A percentile compares a stretch with the other conserved stretches of the same genome.
Conservation (phyloP, 805 yeast genomes). For the Kazachstania africana region DNA sequence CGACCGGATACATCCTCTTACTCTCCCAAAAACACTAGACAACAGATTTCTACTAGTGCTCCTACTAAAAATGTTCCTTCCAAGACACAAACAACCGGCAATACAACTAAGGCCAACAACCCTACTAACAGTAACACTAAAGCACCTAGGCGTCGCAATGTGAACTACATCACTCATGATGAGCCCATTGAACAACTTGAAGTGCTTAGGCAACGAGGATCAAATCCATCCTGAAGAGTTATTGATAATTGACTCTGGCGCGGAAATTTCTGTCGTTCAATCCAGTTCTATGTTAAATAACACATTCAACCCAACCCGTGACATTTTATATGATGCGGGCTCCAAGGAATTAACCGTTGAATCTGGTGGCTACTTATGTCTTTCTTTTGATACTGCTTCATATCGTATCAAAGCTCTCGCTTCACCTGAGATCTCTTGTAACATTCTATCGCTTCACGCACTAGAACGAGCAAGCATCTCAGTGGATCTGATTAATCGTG, state of each 20-base stretch:
- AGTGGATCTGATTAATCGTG: not conserved
- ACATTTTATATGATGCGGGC: not conserved
- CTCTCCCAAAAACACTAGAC: no score
- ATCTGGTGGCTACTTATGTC: not conserved
- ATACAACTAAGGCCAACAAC: no score
- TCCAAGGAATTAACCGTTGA: not conserved
- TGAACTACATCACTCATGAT: no score
- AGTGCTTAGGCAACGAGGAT: no score
- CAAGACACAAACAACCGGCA: no score
- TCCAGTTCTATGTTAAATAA: not conserved
- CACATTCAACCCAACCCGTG: no score
- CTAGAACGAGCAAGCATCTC: not conserved
- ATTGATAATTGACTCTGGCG: not conserved
- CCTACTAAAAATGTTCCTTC: no score
- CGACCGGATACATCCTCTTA: no score
- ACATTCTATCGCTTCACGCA: not conserved
- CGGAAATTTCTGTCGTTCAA: not conserved
- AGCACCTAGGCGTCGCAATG: no score
- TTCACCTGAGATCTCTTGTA: not conserved
- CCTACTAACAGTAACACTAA: no score
- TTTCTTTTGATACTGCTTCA: not conserved
- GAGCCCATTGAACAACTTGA: no score
- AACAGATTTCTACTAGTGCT: no score
- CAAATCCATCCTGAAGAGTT: not conserved
- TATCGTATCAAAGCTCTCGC: not conserved